Evolutionary conservation across 1,284 basidiomycete species (phyloP), one percentile per base, ranked within the genome.

Genomic region (Ustilago tritici): DNA sequence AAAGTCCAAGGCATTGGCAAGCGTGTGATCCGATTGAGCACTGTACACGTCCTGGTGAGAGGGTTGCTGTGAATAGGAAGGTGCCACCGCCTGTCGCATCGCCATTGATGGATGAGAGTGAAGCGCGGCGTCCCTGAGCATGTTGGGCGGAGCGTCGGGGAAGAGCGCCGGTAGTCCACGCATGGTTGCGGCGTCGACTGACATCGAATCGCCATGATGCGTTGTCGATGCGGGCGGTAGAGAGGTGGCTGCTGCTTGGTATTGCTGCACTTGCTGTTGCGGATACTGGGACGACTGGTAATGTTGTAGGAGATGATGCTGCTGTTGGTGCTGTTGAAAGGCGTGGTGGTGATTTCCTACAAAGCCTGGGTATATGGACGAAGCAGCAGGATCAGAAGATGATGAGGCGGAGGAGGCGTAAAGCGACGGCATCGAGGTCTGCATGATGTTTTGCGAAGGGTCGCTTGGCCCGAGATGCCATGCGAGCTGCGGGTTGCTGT

Each of bases 1-100:
- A 47, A 72, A 72, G 12, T 38, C 31, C 35, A 72, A 61, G 4
- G 70, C 65, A 15, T 64, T 55, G 17, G 70, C 57, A 9, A 72
- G 61, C 23, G 70, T 64, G 32, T 72, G 58, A 41, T 43, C 70
- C 2, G 60, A 67, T 19, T 55, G 53, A 9, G 31, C 28, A 35
- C 31, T 10, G 17, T 61, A 43, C 28, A 34, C 23, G 5, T 56
- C 56, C 0, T 63, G 56, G 10, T 43, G 56, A 10, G 53, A 12
- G 9, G 17, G 28, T 15, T 40, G 23, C 34, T 55, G 53, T 12
- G 46, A 17, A 36, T 59, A 50, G 17, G 50, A 11, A 19, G 15
- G 23, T 28, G 43, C 7, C n/a, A 19, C 43, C 3, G 19, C n/a
- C 14, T n/a, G n/a, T 14, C 10, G 6, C 14, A 8, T n/a, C 3